Conservation (phyloP, 768 basidiomycete genomes). For the Trametes punicea region DNA sequence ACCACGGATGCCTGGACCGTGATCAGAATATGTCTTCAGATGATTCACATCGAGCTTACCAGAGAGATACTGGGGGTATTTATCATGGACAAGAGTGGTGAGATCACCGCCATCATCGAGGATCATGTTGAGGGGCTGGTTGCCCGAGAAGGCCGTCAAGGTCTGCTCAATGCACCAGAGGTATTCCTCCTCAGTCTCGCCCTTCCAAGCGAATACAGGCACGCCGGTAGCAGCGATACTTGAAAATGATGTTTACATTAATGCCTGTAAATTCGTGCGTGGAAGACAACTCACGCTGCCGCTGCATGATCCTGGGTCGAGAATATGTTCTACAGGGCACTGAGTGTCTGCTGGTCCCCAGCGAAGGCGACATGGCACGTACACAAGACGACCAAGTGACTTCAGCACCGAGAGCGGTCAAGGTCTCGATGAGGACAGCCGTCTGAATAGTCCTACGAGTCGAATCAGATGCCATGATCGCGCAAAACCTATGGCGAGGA, state of each 20-base stretch:
- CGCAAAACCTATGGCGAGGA: slow-evolving; percentile 4
- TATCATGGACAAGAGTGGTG: slow-evolving; percentile 92
- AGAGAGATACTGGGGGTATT: slow-evolving; percentile 85
- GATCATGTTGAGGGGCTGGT: slow-evolving; percentile 94
- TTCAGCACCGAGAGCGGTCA: slow-evolving; percentile 92
- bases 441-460: slow-evolving; percentile 94
- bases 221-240: slow-evolving; percentile 98
- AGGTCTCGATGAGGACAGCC: slow-evolving; percentile 97
- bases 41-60: slow-evolving; percentile 45
- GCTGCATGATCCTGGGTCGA: slow-evolving; percentile 99
- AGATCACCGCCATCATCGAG: slow-evolving; percentile 99
- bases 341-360: too few species aligned
- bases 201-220: slow-evolving; percentile 99
- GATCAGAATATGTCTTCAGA: neutral
- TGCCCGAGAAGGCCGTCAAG: slow-evolving; percentile 79
- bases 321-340: slow-evolving; percentile 99
- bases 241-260: neutral
- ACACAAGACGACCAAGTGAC: slow-evolving; percentile 99
- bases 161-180: slow-evolving; percentile 98
- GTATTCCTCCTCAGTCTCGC: slow-evolving; percentile 99
- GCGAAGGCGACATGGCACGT: slow-evolving; percentile 37
- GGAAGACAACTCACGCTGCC: slow-evolving; percentile 64
- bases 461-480: neutral
- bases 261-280: neutral
- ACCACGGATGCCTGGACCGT: slow-evolving; percentile 71